Percentiles rank a stretch among this genome's conserved stretches.
Evolutionary conservation across 768 basidiomycete species (phyloP).

Genomic region (Pleurotus cornucopiae): DNA sequence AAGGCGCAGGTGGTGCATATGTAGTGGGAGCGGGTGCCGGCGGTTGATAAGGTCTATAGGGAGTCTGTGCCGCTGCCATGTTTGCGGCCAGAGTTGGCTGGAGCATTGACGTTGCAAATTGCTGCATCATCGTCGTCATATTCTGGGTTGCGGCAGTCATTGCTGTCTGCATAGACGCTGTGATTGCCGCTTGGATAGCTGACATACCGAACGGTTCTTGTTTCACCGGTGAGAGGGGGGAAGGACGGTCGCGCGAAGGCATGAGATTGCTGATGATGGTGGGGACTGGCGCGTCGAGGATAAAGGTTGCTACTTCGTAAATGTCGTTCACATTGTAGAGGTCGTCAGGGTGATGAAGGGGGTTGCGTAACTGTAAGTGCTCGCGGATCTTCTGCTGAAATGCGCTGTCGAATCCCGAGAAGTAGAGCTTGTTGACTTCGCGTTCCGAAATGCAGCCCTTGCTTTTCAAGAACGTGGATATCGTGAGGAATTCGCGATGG

Average conservation of each 20-base stretch:
- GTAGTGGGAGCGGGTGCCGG: neutral
- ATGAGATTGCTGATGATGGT: neutral
- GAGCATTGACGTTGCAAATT: neutral
- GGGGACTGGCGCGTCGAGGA: neutral
- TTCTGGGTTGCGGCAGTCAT: neutral
- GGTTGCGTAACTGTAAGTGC: neutral
- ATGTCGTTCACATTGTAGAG: neutral
- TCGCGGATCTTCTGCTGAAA: slow-evolving; percentile 2
- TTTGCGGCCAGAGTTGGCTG: neutral
- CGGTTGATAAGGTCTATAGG: neutral
- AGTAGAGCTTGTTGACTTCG: slow-evolving; percentile 1
- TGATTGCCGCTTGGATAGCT: neutral
- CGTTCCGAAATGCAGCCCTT: neutral
- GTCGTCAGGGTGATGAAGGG: neutral
- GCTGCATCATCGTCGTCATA: slow-evolving; percentile 1
- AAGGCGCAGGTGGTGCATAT: neutral
- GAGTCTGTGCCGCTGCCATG: neutral
- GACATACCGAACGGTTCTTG: neutral
- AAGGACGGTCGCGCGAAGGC: neutral
- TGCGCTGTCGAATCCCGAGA: neutral
- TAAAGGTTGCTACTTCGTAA: neutral
- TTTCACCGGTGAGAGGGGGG: neutral
- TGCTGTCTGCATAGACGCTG: neutral
- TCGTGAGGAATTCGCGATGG: neutral
- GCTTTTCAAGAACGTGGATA: neutral